These are phyloP conservation scores for Collybiopsis confluens DNA, from an alignment of 768 basidiomycete species.

Conservation along the genomic window DNA sequence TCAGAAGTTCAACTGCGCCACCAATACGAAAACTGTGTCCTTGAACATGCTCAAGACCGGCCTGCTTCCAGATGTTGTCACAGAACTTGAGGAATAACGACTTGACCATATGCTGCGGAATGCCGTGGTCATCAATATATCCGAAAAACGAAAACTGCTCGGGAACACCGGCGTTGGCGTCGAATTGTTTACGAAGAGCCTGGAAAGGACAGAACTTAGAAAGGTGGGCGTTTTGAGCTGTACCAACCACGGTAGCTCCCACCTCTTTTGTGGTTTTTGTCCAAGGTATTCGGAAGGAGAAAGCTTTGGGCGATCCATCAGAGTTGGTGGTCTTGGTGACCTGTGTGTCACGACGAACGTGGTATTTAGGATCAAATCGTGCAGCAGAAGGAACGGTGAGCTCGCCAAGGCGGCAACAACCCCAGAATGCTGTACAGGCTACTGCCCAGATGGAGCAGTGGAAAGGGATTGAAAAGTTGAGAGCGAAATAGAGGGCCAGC, in stretches of 20 bases:
- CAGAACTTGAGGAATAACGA: conserved; percentile 1
- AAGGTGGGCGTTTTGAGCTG: neutral
- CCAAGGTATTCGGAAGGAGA: conserved; percentile 28
- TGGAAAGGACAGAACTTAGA: conserved; percentile 9
- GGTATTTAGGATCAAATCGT: conserved; percentile 12
- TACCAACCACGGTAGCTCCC: conserved; percentile 24
- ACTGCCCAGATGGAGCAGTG: conserved; percentile 33
- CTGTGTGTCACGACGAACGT: conserved; percentile 9
- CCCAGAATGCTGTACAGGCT: conserved; percentile 39
- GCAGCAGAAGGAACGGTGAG: conserved; percentile 14
- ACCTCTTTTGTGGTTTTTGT: conserved; percentile 24
- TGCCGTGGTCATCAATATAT: neutral
- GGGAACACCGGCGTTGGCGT: conserved; percentile 14
- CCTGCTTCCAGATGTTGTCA: conserved; percentile 5
- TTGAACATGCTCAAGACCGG: neutral
- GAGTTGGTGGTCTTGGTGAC: neutral
- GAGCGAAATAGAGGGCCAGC: conserved; percentile 11
- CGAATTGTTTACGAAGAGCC: conserved; percentile 21
- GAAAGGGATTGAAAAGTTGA: conserved; percentile 21
- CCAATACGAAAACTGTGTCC: conserved; percentile 28
- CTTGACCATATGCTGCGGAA: conserved; percentile 10
- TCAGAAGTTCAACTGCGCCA: no score
- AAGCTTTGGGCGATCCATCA: conserved; percentile 1
- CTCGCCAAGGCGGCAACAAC: conserved; percentile 26
- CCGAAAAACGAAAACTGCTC: conserved; percentile 15